Base-by-base conservation (phyloP, 495 filamentous ascomycete genomes). In the Hypoxylon cercidicola region DNA sequence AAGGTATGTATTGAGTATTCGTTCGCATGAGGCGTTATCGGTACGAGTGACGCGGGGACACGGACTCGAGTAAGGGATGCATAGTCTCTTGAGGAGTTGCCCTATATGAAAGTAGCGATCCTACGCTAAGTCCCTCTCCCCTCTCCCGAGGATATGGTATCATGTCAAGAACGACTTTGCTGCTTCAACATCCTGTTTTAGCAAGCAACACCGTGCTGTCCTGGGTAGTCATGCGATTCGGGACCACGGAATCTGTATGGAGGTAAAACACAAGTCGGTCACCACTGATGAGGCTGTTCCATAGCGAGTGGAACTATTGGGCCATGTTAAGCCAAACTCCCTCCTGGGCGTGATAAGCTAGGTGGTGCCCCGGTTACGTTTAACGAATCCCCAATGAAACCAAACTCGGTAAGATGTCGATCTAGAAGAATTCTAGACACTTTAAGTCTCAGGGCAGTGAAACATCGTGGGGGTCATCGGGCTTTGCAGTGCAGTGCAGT, bases 371-470 rank as follows among this genome's bases (percentile, higher is more conserved):
- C 48, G 43, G 30, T 48, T 16, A 39, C 62, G 55, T 63, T 25
- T 47, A 39, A 47, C 47, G 46, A 59, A 52, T 28, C 20, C 44
- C 37, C 18, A 52, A 55, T 72, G 35, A 58, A 40, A 46, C 44
- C 19, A 43, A 18, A 23, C 45, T 58, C 16, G 57, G 53, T 25
- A 55, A 55, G 52, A 62, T 23, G 63, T 62, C 48, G 55, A 70
- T 64, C 63, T 70, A 45, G 70, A 70, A 70, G 25, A 62, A 67
- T 70, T 70, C 66, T 72, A 67, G 60, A 68, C 66, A 62, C 18
- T 55, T 50, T 48, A 21, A 39, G 60, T 64, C 56, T 58, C 59
- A 59, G 55, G 53, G 30, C 21, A 48, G 40, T 65, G 60, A 65
- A 65, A 65, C 57, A 52, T 40, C 63, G 52, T 64, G 59, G 67